Evolutionary conservation across 768 basidiomycete species (phyloP).

Genomic region (Leccinum subgranulosum): DNA sequence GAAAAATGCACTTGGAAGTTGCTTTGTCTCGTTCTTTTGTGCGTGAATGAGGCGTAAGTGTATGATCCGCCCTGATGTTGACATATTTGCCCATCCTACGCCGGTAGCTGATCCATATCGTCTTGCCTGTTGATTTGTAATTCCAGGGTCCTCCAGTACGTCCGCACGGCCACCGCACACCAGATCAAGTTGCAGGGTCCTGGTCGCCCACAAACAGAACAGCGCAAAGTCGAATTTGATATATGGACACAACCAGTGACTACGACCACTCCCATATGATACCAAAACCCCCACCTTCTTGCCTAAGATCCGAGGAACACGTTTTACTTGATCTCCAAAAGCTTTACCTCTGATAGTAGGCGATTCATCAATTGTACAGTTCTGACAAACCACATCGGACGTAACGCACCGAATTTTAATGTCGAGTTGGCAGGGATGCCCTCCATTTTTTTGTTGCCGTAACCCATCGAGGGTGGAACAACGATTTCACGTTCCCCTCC

Average conservation of each 20-base stretch:
- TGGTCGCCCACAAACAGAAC: slow-evolving; percentile 13
- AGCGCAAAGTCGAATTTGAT: slow-evolving; percentile 27
- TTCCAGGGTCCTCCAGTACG: slow-evolving; percentile 23
- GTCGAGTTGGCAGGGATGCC: slow-evolving; percentile 80
- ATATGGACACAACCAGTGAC: slow-evolving; percentile 17
- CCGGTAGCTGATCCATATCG: background rate
- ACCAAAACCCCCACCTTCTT: slow-evolving; percentile 5
- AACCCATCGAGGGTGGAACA: slow-evolving; percentile 68
- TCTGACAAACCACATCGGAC: background rate
- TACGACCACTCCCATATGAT: slow-evolving; percentile 21
- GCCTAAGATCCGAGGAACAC: slow-evolving; percentile 13
- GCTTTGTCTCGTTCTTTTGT: background rate
- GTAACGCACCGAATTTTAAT: slow-evolving; percentile 69
- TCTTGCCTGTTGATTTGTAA: slow-evolving; percentile 7
- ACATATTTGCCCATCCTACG: background rate
- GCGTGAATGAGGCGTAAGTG: background rate
- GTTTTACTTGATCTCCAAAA: slow-evolving; percentile 60
- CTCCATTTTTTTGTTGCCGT: slow-evolving; percentile 58
- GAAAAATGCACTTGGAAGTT: slow-evolving; percentile 2
- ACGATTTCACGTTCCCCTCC: slow-evolving; percentile 83
- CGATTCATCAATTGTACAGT: slow-evolving; percentile 10
- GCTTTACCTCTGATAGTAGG: slow-evolving; percentile 59
- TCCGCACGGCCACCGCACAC: slow-evolving; percentile 25
- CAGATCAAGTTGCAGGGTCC: slow-evolving; percentile 21
- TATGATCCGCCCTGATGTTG: slow-evolving; percentile 11